Percentiles rank a stretch among this genome's conserved stretches.
These are phyloP conservation scores for Xylariaceae sp. DNA, from an alignment of 2,329 filamentous ascomycete species.

Conservation along the genomic window DNA sequence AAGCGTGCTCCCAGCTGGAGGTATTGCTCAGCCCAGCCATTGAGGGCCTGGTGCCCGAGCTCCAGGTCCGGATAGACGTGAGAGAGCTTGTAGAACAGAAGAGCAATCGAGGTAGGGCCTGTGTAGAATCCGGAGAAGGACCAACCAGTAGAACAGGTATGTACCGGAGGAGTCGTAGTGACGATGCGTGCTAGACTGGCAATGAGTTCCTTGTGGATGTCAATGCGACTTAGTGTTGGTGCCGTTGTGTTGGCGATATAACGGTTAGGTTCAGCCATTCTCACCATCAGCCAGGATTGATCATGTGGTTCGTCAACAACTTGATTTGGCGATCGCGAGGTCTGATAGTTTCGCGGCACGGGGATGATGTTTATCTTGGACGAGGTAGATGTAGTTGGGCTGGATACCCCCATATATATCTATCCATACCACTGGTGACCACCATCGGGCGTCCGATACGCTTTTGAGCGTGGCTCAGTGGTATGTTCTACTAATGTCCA, in stretches of 20 bases:
- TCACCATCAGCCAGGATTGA: no score
- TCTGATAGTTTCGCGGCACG: no score
- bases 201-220: conserved; percentile 21
- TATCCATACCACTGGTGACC: no score
- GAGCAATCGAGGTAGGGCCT: conserved; percentile 55
- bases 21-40: conserved; percentile 48
- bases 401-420: no score
- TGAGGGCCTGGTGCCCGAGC: conserved; percentile 40
- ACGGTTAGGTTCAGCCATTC: conserved; percentile 15
- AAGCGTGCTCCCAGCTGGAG: conserved; percentile 38
- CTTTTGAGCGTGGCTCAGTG: no score
- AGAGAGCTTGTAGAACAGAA: conserved; percentile 52
- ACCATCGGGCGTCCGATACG: no score
- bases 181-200: conserved; percentile 24
- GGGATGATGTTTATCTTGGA: no score
- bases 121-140: conserved; percentile 47
- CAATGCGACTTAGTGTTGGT: conserved; percentile 5
- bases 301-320: no score
- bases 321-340: no score
- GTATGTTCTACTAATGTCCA: no score
- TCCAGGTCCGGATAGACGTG: conserved; percentile 41
- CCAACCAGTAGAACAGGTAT: conserved; percentile 30
- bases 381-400: no score
- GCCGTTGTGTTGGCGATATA: conserved; percentile 20
- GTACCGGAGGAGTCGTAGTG: conserved; percentile 22